phyloP scores from a whole-genome alignment of 371 early-diverging fungal genomes.

The Apophysomyces trapeziformis region DNA sequence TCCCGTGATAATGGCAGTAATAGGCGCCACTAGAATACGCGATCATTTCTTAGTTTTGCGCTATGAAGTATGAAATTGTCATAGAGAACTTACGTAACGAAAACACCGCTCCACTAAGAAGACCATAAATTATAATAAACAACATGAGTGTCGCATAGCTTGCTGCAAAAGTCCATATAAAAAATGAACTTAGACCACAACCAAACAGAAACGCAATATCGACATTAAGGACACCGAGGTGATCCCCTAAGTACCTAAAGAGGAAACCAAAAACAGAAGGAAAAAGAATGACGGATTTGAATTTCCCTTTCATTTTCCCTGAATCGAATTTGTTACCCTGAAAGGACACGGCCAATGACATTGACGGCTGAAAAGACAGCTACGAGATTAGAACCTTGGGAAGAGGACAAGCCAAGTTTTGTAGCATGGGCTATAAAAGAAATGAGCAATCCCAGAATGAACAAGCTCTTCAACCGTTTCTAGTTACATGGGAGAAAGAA shows the following conservation, averaged over 20 bases:
- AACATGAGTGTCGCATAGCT: conserved; percentile 46
- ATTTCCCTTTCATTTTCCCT: not conserved
- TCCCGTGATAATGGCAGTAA: conserved; percentile 23
- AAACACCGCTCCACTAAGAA: conserved; percentile 59
- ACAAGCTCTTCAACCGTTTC: not conserved
- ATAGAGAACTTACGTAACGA: conserved; percentile 27
- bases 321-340: conserved; percentile 28
- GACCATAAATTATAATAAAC: conserved; percentile 64
- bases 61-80: not conserved
- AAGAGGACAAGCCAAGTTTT: conserved; percentile 19
- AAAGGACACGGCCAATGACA: conserved; percentile 36
- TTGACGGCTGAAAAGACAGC: conserved; percentile 39
- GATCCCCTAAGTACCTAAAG: conserved; percentile 40
- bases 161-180: conserved; percentile 67
- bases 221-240: conserved; percentile 63
- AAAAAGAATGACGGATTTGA: not conserved
- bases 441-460: not conserved
- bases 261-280: not conserved
- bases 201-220: conserved; percentile 49
- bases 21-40: conserved; percentile 20
- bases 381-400: conserved; percentile 39
- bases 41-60: not conserved
- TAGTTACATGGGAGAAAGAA: conserved; percentile 45
- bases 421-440: conserved; percentile 18
- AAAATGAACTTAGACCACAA: conserved; percentile 52